A percentile compares a stretch with the other conserved stretches of the same genome.
Conservation (phyloP, 176 grass and related monocot species). For the Coix lacrymajobi region DNA sequence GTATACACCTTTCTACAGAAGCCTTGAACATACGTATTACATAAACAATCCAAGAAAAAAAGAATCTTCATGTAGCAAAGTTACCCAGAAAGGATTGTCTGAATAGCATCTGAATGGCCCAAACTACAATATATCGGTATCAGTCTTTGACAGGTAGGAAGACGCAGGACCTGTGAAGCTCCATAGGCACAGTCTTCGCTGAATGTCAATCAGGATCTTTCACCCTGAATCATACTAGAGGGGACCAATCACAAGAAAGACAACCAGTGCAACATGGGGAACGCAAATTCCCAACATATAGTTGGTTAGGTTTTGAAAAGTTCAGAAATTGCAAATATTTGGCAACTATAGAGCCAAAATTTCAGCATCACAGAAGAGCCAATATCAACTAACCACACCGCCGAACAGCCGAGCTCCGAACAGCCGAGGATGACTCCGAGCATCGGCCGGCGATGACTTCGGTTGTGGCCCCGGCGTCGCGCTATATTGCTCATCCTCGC, state of each 20-base stretch:
- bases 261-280: neutral
- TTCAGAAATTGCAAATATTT: slow-evolving; percentile 4
- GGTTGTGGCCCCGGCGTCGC: no score
- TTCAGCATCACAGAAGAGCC: neutral
- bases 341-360: neutral
- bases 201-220: slow-evolving; percentile 4
- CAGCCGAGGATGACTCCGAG: no score
- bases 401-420: no score
- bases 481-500: no score
- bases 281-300: neutral
- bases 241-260: neutral
- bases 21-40: neutral
- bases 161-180: neutral
- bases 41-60: neutral
- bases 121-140: neutral
- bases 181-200: neutral
- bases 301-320: slow-evolving; percentile 5
- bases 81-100: neutral
- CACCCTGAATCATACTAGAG: neutral
- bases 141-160: neutral
- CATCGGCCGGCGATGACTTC: no score
- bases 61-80: neutral
- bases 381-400: neutral
- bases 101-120: neutral
- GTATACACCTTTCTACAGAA: neutral